Conservation (phyloP, 2,329 filamentous ascomycete species). For the Fusarium foetens region DNA sequence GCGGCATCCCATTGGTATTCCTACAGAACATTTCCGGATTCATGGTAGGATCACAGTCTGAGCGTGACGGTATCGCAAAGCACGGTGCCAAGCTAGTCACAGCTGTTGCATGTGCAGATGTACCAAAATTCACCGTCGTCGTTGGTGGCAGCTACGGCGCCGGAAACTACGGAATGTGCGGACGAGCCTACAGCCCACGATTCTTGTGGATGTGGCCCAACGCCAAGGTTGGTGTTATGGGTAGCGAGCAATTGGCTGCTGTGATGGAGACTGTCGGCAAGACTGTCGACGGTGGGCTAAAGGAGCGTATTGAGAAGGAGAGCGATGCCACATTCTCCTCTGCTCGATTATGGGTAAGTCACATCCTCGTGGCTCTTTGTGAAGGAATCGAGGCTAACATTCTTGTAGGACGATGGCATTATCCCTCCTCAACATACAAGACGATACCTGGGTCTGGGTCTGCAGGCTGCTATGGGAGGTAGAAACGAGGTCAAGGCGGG, state of each 20-base stretch:
- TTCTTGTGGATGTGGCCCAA: conserved; percentile 99
- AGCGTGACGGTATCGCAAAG: conserved; percentile 95
- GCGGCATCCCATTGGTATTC: conserved; percentile 89
- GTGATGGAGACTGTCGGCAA: conserved; percentile 97
- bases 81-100: conserved; percentile 97
- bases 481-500: conserved; percentile 69
- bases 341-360: conserved; percentile 83
- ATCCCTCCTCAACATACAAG: conserved; percentile 82
- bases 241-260: conserved; percentile 85
- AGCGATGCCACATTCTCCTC: conserved; percentile 90
- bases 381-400: conserved; percentile 4
- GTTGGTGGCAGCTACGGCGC: conserved; percentile 94
- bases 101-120: conserved; percentile 91
- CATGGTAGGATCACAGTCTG: conserved; percentile 95
- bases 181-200: conserved; percentile 88
- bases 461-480: conserved; percentile 77
- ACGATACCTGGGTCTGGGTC: conserved; percentile 75
- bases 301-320: conserved; percentile 86
- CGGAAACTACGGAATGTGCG: conserved; percentile 99
- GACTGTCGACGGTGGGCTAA: conserved; percentile 81
- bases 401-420: conserved; percentile 75
- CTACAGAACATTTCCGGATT: conserved; percentile 97
- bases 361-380: neutral
- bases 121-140: conserved; percentile 97
- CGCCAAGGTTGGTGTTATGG: conserved; percentile 96